Base-by-base conservation (phyloP, 768 basidiomycete genomes). In the Trametes cubensis region DNA sequence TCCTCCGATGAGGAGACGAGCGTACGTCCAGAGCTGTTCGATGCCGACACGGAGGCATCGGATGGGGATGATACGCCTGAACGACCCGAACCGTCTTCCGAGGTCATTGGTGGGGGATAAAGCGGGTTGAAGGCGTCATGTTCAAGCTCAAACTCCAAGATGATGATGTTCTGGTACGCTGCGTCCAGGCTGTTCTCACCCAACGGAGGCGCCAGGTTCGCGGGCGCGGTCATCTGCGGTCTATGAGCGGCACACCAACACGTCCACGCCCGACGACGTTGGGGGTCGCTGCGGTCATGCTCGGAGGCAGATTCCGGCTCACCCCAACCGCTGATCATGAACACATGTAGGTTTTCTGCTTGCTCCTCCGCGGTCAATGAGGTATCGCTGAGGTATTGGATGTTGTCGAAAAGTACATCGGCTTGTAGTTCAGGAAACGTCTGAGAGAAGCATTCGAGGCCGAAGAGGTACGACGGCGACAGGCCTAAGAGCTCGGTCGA, bases 91-190 rank as follows among this genome's bases (percentile, higher is more conserved):
- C 48, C 45, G 13, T 57, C 63, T 20, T 61, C 56, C 28, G 58
- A 58, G 1, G 49, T 40, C 3, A 20, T 0, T 8, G 56, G 52
- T 44, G 80, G 75, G 10, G 85, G 85, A 70, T 88, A 88, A 4
- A 92, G 74, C 0, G 92, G 91, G 64, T 92, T 93, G 68, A 86
- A 73, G 0, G 67, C 65, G 70, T 93, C 92, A 30, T 77, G 73
- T 70, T 92, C 90, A 23, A 92, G 79, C 71, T 94, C 92, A 64
- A 93, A 89, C 70, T 94, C 92, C 72, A 93, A 80, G 25, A 92
- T 78, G 64, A 92, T 82, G 50, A 88, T 70, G 58, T 73, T 76
- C 47, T 41, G 67, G 46, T 55, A 59, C 2, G 58, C 70, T n/a
- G 30, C 11, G 3, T 53, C 54, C 17, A 57, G n/a, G 5, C 25